Base-by-base conservation (phyloP, 1,284 basidiomycete genomes). In the Cutaneotrichosporon dermatis region DNA sequence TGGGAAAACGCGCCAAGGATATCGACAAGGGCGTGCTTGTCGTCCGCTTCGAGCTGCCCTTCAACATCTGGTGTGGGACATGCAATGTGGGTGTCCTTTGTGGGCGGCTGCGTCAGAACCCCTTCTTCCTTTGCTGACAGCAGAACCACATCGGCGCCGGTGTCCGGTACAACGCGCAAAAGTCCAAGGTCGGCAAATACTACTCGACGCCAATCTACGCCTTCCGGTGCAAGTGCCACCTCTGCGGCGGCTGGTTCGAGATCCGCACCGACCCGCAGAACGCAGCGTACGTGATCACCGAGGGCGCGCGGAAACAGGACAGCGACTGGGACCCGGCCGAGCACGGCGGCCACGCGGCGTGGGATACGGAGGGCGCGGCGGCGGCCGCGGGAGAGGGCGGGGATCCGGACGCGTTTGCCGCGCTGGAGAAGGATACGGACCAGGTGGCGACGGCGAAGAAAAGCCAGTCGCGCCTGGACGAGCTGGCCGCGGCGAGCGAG, bases 201-300 rank as follows among this genome's bases (percentile, higher is more conserved):
- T 92, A 90, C 72, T 89, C 88, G 0, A 98, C 94, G 0, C 90
- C 93, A 2, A 96, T 99, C 56, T 98, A 83, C 76, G 88, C 86
- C 0, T 99, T 99, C 75, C 83, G 90, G 42, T 99, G 95, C 79
- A 99, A 98, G 82, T 99, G 96, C 72, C 92, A 96, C 74, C 79
- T 95, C 2, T 99, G 96, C 71, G 85, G 86, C 60, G 86, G 86
- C 25, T 92, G 89, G 89, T 98, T 99, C 65, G 94, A 96, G 79
- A 93, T 99, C 57, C 85, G 93, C 65, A 99, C 96, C 2, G 96
- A 99, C 72, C 96, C 94, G 0, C 68, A 96, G 92, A 96, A 97
- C 69, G 93, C 95, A 0, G 85, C 88, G 16, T 99, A 99, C 74
- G 86, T 95, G n/a, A 92, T 98, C 0, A 83, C 85, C 3, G 88